Evolutionary conservation across 441 rosid genomes (phyloP).

Genomic region (Flueggea neowawraea): DNA sequence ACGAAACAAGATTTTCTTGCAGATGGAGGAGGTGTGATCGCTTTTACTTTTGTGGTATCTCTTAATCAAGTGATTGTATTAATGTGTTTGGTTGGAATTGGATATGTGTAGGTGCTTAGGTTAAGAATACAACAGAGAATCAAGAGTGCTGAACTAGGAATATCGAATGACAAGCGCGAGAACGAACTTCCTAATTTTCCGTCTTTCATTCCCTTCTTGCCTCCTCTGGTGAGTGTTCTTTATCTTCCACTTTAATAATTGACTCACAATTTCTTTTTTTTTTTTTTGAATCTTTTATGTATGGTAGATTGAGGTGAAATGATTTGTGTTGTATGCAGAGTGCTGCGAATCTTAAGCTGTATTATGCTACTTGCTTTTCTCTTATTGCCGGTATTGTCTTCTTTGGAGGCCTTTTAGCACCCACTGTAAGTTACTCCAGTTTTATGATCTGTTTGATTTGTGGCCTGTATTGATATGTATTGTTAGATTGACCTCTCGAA

Average conservation of each 20-base stretch:
- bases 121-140: conserved; percentile 92
- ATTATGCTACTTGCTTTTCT: conserved; percentile 87
- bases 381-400: conserved; percentile 85
- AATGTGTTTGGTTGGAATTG: neutral
- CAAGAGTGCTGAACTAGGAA: conserved; percentile 73
- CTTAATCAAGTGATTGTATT: too few species aligned
- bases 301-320: neutral
- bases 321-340: conserved; percentile 41
- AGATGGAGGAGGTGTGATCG: conserved; percentile 85
- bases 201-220: conserved; percentile 95
- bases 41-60: neutral
- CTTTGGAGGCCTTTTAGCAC: conserved; percentile 96
- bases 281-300: conserved; percentile 2
- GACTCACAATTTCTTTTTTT: neutral
- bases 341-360: conserved; percentile 74
- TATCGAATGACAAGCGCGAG: conserved; percentile 46
- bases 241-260: neutral
- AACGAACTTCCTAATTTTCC: conserved; percentile 90
- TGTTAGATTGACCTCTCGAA: too few species aligned
- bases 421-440: conserved; percentile 52
- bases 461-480: neutral
- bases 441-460: neutral
- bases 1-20: conserved; percentile 93
- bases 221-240: conserved; percentile 68
- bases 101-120: conserved; percentile 58